Conservation (phyloP, 495 filamentous ascomycete species). For the Filosporella fistucella region DNA sequence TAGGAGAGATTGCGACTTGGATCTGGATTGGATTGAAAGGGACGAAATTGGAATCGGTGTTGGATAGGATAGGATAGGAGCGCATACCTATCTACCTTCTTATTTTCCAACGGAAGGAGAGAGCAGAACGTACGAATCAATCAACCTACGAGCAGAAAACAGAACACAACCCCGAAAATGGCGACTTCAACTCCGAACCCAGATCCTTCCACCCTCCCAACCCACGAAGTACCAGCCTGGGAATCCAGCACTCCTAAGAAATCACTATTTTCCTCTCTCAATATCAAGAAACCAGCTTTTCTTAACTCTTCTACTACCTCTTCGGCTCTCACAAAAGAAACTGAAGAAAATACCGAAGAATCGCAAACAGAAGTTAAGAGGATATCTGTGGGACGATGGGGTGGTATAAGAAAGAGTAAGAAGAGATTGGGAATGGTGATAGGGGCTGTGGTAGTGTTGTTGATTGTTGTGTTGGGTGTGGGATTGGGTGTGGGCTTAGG, state of each 20-base stretch:
- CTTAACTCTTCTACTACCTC: neutral
- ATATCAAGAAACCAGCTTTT: constrained; percentile 3
- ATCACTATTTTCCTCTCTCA: constrained; percentile 19
- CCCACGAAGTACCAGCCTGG: constrained; percentile 33
- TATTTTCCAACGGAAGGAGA: too few relatives aligned
- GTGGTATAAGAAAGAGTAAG: constrained; percentile 36
- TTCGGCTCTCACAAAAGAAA: constrained; percentile 2
- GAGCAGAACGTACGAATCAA: too few relatives aligned
- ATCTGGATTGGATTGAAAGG: too few relatives aligned
- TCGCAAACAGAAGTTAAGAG: constrained; percentile 2
- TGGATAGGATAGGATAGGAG: too few relatives aligned
- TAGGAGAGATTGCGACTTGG: too few relatives aligned
- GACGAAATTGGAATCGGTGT: too few relatives aligned
- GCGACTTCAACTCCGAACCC: neutral
- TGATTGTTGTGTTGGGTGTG: constrained; percentile 29
- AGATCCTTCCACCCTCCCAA: too few relatives aligned
- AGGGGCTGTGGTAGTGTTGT: constrained; percentile 21
- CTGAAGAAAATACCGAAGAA: too few relatives aligned
- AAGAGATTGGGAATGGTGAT: constrained; percentile 32
- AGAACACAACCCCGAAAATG: neutral
- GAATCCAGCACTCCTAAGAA: constrained; percentile 34
- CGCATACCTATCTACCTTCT: too few relatives aligned
- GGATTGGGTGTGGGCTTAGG: constrained; percentile 25
- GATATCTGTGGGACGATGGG: constrained; percentile 23
- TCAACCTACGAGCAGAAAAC: neutral